Evolutionary conservation across 768 basidiomycete genomes (phyloP).

Genomic region (Russula compacta): DNA sequence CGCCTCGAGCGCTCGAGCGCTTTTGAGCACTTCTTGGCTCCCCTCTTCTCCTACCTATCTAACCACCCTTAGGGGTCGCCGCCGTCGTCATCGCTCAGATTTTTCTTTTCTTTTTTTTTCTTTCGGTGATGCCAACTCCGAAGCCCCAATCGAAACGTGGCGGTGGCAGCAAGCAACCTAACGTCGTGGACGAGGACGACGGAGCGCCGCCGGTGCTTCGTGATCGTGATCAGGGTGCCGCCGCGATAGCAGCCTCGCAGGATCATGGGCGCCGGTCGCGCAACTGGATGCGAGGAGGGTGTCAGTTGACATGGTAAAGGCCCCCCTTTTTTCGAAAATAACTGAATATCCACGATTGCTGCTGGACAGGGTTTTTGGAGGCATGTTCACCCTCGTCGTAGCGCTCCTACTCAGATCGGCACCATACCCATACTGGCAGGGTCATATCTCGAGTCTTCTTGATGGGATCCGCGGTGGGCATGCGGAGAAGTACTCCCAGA

Average conservation of each 20-base stretch:
- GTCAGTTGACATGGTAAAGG: slow-evolving; percentile 2
- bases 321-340: too few relatives aligned
- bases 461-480: slow-evolving; percentile 7
- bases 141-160: slow-evolving; percentile 3
- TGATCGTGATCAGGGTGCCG: background rate
- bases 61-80: background rate
- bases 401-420: slow-evolving; percentile 8
- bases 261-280: background rate
- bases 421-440: slow-evolving; percentile 4
- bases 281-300: background rate
- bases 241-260: background rate
- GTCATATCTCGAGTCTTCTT: background rate
- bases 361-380: slow-evolving; percentile 3
- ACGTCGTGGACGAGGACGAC: background rate
- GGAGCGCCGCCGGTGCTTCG: slow-evolving; percentile 1
- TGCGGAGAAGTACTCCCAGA: background rate
- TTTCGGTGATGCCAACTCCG: background rate
- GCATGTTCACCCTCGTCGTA: background rate
- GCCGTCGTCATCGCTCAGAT: background rate
- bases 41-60: background rate
- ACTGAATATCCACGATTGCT: too few relatives aligned
- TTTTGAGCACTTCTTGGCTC: too few relatives aligned
- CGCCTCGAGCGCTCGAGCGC: too few relatives aligned
- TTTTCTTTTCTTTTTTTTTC: background rate
- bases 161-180: slow-evolving; percentile 1